Base-by-base conservation (phyloP, 2,329 filamentous ascomycete genomes). In the Biscogniauxia mediterranea region DNA sequence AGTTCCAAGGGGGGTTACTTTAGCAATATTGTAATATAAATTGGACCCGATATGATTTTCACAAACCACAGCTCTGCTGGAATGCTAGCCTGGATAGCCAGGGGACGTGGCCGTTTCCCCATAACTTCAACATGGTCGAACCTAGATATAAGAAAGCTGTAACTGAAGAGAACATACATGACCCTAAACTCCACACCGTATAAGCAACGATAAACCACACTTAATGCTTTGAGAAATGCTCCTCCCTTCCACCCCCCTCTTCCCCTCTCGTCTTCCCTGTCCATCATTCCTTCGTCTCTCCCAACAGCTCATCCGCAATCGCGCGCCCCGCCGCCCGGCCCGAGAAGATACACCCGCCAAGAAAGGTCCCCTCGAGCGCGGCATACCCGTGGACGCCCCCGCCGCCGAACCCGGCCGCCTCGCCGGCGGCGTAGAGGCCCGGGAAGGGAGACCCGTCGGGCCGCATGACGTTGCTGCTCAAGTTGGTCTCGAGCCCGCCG, bases 341-440 rank as follows among this genome's bases (percentile, higher is more conserved):
- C 0, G 85, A 87, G 66, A 88, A 88, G 66, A 88, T 86, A 61
- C 85, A 88, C 0, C 85, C 85, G 15, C 85, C 85, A 3, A 88
- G 66, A 68, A 88, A 88, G 0, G 85, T 87, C 0, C 85, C 85
- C 71, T 88, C 85, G 42, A 88, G 80, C 1, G 85, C 83, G 66
- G 78, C 85, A 66, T 88, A 87, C 0, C 85, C 85, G 65, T 88
- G 85, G 0, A 87, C 82, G 17, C 85, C 85, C 1, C 85, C 85
- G 1, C 85, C 85, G 0, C 85, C 85, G 60, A 88, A 88, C 0
- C 85, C 85, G 0, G 85, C 84, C 1, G 77, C 83, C 69, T 88
- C 85, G 5, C 85, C 85, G 0, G 85, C 85, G 0, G 85, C 84
- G 59, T 86, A 88, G 15, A 88, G 67, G 0, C 84, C 84, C 0